Percentiles rank a stretch among this genome's conserved stretches.
Conservation (phyloP, 148 eudicot genomes). For the Amaranthus palmeri region DNA sequence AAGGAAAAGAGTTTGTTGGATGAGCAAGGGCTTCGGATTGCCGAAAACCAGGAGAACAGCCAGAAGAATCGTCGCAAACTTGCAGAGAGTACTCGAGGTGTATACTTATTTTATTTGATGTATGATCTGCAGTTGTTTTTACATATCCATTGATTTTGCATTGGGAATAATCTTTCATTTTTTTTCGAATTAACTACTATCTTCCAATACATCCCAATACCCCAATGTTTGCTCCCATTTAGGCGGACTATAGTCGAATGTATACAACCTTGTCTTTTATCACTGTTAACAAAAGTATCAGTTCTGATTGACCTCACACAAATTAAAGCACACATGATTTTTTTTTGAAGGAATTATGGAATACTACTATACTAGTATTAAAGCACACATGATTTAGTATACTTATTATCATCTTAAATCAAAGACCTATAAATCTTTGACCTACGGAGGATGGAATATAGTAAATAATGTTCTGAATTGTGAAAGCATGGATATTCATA, state of each 20-base stretch:
- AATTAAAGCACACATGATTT: too few relatives aligned
- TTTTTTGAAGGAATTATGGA: too few relatives aligned
- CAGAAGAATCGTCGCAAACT: conserved; percentile 94
- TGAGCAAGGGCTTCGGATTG: conserved; percentile 95
- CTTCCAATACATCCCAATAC: too few relatives aligned
- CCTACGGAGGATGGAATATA: background rate
- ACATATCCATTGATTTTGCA: background rate
- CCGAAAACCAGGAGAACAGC: conserved; percentile 95
- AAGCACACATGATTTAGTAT: too few relatives aligned
- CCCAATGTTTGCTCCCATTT: too few relatives aligned
- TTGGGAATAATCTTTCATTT: background rate
- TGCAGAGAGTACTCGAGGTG: conserved; percentile 98
- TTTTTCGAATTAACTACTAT: too few relatives aligned
- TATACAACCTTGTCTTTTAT: too few relatives aligned
- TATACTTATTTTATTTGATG: background rate
- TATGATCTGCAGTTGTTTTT: background rate
- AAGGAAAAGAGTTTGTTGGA: conserved; percentile 84
- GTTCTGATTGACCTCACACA: too few relatives aligned
- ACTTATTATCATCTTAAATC: too few relatives aligned
- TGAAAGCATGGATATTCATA: conserved; percentile 1
- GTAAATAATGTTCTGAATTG: background rate
- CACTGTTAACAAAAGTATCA: too few relatives aligned
- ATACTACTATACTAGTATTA: too few relatives aligned
- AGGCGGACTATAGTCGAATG: too few relatives aligned
- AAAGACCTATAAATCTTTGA: background rate